These are phyloP conservation scores for Sordariomycetes sp. DNA, from an alignment of 2,329 filamentous ascomycete genomes.

Conservation along the genomic window DNA sequence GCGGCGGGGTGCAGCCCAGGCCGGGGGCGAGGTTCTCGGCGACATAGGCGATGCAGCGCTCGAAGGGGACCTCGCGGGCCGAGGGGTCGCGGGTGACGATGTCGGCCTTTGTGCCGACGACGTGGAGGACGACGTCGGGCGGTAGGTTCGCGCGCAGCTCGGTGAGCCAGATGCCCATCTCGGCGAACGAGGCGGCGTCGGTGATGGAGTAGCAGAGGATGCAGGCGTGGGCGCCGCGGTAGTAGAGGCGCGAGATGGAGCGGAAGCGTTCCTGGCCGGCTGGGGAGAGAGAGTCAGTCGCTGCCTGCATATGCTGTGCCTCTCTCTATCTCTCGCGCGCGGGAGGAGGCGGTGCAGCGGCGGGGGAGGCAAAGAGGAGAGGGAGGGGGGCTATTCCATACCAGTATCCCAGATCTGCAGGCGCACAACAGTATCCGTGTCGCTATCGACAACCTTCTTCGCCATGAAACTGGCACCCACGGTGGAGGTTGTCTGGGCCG, in stretches of 20 bases:
- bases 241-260: conserved; percentile 90
- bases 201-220: conserved; percentile 94
- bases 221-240: conserved; percentile 87
- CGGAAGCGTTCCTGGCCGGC: conserved; percentile 92
- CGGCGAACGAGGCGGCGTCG: conserved; percentile 70
- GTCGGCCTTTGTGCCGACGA: conserved; percentile 92
- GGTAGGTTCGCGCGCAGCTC: conserved; percentile 74
- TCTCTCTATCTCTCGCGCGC: conserved; percentile 6
- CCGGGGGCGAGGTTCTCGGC: conserved; percentile 79
- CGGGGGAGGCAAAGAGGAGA: conserved; percentile 5
- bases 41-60: conserved; percentile 91
- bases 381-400: conserved; percentile 16
- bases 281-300: conserved; percentile 12
- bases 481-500: conserved; percentile 55
- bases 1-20: conserved; percentile 54
- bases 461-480: conserved; percentile 73
- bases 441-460: conserved; percentile 70
- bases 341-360: background rate
- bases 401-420: conserved; percentile 94
- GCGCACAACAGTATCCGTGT: conserved; percentile 79
- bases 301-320: background rate
- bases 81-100: conserved; percentile 77
- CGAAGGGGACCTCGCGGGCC: conserved; percentile 77
- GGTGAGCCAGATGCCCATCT: conserved; percentile 86
- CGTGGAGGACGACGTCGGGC: conserved; percentile 73